Evolutionary conservation across 2,329 filamentous ascomycete species (phyloP), one percentile per base, ranked within the genome.

Genomic region (Claviceps cyperi): DNA sequence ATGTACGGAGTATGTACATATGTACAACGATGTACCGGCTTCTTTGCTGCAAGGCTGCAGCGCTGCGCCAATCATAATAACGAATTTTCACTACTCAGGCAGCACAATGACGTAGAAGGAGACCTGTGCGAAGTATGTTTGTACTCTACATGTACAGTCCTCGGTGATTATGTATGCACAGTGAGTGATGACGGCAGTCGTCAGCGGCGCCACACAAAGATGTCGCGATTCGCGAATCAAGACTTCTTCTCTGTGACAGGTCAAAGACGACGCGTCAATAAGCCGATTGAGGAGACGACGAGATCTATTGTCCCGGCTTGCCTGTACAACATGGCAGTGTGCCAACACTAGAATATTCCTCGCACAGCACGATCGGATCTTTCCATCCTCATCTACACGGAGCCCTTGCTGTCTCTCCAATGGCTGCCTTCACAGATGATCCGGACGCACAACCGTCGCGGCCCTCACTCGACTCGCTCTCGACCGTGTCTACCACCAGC

Each of bases 401-500:
- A 11, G 28, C 28, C 28, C 28, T 32, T 32, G 28, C 28, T 11
- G 28, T 32, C 28, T 32, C 28, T 22, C 47, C 43, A 35, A 53
- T 53, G 52, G 47, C 50, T 17, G 36, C 53, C 17, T 53, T 50
- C 50, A 53, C 55, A 40, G 54, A 55, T 22, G 48, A 57, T 15
- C 24, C 53, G 28, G 54, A 56, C 15, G 43, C 46, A 53, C 50
- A 53, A 45, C 43, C 22, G 41, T 54, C 55, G 40, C 60, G 62
- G 46, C 52, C 52, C 44, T 79, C 77, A 49, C 67, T 67, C 59
- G 76, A 75, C 54, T 87, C 86, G 3, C 65, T 78, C 44, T 86
- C 84, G n/a, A 84, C 83, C 40, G 81, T 81, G n/a, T 92, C 86
- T 36, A 91, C 86, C 11, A 89, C 84, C 4, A 91, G 86, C 58